Base-by-base conservation (phyloP, 768 basidiomycete species). In the Lentinula detonsa region DNA sequence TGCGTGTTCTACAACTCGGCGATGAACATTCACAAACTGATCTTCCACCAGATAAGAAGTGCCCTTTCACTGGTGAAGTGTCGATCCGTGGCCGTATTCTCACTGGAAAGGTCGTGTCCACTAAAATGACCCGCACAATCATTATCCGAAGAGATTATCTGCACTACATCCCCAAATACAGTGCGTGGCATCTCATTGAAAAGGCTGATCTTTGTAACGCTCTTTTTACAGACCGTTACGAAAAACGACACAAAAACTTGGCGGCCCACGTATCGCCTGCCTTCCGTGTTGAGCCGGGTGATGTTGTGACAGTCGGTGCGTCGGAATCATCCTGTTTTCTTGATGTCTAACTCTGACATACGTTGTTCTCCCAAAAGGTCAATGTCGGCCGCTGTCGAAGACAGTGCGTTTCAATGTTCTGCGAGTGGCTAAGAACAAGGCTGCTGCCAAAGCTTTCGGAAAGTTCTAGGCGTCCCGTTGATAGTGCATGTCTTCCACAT, bases 371-470 rank as follows among this genome's bases (percentile, higher is more conserved):
- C 4, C 49, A 62, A 49, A 68, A 94, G 94, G 95, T 39, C 97
- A 99, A 86, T 99, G 97, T 83, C 90, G 97, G 73, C 97, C 97
- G 68, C 78, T 98, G 70, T 98, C 97, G 63, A 99, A 99, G 80
- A 98, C 96, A 37, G 93, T 98, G 70, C 92, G 97, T 55, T 99
- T 99, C 89, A 99, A 99, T 78, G 97, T 99, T 62, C 77, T 98
- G 73, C 90, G 95, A 70, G 96, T 99, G 75, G 74, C 86, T 66
- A 93, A 90, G 87, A 95, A 78, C 86, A 95, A 95, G 85, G 93
- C 93, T 10, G 73, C 93, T 37, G 76, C 85, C 62, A 97, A 96
- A 83, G 80, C 90, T 56, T 98, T 98, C 81, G 85, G 86, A 79
- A 98, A 98, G 86, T 98, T 98, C 82, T 94, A 73, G 65, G 65